Evolutionary conservation across 179 eudicot species (phyloP), one percentile per base, ranked within the genome.

Genomic region (Heliamphora pulchella): DNA sequence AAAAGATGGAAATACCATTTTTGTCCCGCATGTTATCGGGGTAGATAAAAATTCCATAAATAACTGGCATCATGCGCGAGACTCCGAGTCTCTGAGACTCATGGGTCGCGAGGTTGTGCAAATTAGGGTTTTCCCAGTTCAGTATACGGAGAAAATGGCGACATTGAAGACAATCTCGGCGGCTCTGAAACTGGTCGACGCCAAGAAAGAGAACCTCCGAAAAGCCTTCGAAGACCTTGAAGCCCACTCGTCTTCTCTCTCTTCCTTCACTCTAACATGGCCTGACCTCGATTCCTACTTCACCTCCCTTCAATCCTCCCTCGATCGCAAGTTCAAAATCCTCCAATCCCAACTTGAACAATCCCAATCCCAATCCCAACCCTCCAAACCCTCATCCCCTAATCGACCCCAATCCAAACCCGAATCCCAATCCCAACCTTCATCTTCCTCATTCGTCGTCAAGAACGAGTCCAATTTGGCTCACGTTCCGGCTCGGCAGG

Each of bases 221-320:
- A 79, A 86, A 74, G 88, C 90, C 41, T 88, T 86, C 71, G 87
- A 84, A 68, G 83, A 84, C 8, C 83, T 88, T 51, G 83, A 81
- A 81, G 50, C 84, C 3, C 87, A 82, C 44, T 74, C 90, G 11
- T 81, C 87, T 31, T 75, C 80, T 18, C 78, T 78, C 55, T 82
- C 85, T n/a, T 81, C 84, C 2, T 55, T 75, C 77, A 53, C 71
- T 22, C 80, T 88, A 81, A 73, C 83, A 39, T 88, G 87, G 90
- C 1, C 79, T 55, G 85, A 88, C 71, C 71, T 88, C 74, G 90
- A 86, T 47, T 77, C 85, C 18, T 71, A 86, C 86, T 84, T 88
- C 79, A 75, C 86, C 22, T 50, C 82, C 78, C 62, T 80, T 44
- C 85, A 84, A 6, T 79, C 85, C 62, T 66, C 81, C 10, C 79